Conservation (phyloP, 2,329 filamentous ascomycete genomes). For the Penicillium palitans region DNA sequence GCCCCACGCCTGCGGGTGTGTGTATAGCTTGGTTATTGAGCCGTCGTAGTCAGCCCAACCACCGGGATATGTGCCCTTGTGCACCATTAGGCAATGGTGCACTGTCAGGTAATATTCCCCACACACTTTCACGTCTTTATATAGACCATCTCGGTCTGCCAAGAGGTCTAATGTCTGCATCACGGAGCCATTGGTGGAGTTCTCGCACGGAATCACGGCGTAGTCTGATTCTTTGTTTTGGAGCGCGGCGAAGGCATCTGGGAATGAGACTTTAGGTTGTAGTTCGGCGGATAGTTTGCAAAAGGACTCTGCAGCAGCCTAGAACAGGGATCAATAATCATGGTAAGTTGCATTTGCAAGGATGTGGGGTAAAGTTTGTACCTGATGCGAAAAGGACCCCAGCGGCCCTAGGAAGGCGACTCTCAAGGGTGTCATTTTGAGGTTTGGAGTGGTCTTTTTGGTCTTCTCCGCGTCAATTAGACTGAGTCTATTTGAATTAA, state of each 20-base stretch:
- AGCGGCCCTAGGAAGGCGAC: slow-evolving; percentile 63
- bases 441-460: neutral
- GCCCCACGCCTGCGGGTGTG: slow-evolving; percentile 92
- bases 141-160: slow-evolving; percentile 67
- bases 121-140: slow-evolving; percentile 71
- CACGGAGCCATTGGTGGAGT: slow-evolving; percentile 91
- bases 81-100: slow-evolving; percentile 77
- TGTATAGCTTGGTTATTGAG: slow-evolving; percentile 76
- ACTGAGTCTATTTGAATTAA: neutral
- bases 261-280: slow-evolving; percentile 40
- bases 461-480: neutral
- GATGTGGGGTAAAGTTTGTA: slow-evolving; percentile 34
- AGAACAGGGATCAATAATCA: slow-evolving; percentile 13
- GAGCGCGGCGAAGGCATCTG: slow-evolving; percentile 76
- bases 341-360: slow-evolving; percentile 14
- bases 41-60: slow-evolving; percentile 43
- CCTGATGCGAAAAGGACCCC: slow-evolving; percentile 71
- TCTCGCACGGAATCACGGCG: slow-evolving; percentile 92
- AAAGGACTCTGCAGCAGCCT: slow-evolving; percentile 58
- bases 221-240: slow-evolving; percentile 64
- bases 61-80: slow-evolving; percentile 27
- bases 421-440: slow-evolving; percentile 28
- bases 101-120: slow-evolving; percentile 85
- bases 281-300: slow-evolving; percentile 34
- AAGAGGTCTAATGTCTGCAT: slow-evolving; percentile 87